phyloP scores from a whole-genome alignment of 1,139 yeast genomes.

The Ogataea hybrid region DNA sequence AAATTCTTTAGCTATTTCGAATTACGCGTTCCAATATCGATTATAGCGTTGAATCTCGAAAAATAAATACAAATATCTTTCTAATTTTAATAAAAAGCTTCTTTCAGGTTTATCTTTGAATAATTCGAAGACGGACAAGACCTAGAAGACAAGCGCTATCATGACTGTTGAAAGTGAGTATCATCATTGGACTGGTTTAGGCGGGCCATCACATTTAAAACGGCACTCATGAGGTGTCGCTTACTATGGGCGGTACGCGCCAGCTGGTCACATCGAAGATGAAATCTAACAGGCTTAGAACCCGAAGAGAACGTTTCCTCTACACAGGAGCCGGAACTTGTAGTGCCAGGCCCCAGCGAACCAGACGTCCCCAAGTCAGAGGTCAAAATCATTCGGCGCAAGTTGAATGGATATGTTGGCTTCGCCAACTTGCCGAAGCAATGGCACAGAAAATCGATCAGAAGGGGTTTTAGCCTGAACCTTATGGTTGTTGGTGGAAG shows the following conservation, averaged over 20 bases:
- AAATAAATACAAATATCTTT: constrained; percentile 11
- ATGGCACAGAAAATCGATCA: constrained; percentile 95
- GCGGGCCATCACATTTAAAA: background rate
- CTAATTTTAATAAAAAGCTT: constrained; percentile 4
- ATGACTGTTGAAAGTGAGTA: constrained; percentile 26
- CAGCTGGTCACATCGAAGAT: constrained; percentile 9
- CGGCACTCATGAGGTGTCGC: background rate
- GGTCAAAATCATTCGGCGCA: constrained; percentile 68
- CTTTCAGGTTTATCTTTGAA: constrained; percentile 2
- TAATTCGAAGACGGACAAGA: background rate
- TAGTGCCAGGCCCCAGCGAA: constrained; percentile 3
- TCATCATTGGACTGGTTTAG: background rate
- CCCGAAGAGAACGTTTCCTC: constrained; percentile 13
- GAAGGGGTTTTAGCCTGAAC: constrained; percentile 92
- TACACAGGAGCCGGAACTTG: constrained; percentile 7
- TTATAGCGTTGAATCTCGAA: constrained; percentile 9
- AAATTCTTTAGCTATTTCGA: background rate
- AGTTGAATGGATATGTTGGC: constrained; percentile 91
- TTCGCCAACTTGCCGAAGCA: constrained; percentile 98
- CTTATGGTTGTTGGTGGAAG: constrained; percentile 88
- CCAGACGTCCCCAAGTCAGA: constrained; percentile 32
- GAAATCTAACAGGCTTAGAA: constrained; percentile 8
- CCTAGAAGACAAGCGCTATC: constrained; percentile 1
- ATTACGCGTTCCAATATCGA: constrained; percentile 4
- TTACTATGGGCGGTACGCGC: constrained; percentile 12